Evolutionary conservation across 2,329 filamentous ascomycete species (phyloP), one percentile per base, ranked within the genome.

Genomic region (Hypoxylon sp.): DNA sequence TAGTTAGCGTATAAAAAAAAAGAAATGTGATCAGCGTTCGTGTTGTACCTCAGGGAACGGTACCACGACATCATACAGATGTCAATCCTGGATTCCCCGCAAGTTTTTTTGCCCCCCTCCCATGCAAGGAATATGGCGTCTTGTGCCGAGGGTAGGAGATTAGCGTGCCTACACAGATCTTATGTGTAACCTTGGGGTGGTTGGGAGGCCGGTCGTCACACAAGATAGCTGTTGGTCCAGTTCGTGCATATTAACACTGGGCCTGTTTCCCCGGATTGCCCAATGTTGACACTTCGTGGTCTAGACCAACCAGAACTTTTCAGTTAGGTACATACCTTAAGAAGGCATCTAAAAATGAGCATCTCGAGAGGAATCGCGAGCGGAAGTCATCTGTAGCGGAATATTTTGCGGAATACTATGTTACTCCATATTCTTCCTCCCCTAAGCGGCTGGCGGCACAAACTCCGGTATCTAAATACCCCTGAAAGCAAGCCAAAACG

Each of bases 41-140:
- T 43, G 27, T 32, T 27, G 14, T 53, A 48, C 54, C 30, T 37
- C 37, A 32, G 5, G 19, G 48, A 16, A 30, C 11, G 19, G 62
- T 52, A 34, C 47, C 58, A 66, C 43, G n/a, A 41, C 59, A 54
- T 55, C 25, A 45, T 41, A 52, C 29, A 59, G 43, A 30, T 67
- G 21, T 51, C 58, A 59, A 32, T 43, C 32, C 32, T 30, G 47
- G 32, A 53, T 55, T 43, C 63, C 58, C 63, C 50, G 54, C 50
- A 55, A 59, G 41, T 32, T 25, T 23, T 34, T 25, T 25, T 45
- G 5, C 45, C 12, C 16, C 37, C 45, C 12, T 12, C 37, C 37
- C 39, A 48, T 29, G 32, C 14, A 45, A 23, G 21, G 19, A 45
- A 47, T 25, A 48, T 48, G 47, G 43, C 41, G 43, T 59, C 14